phyloP scores from a whole-genome alignment of 106 monocot genomes.

The Dioscorea dumetorum region DNA sequence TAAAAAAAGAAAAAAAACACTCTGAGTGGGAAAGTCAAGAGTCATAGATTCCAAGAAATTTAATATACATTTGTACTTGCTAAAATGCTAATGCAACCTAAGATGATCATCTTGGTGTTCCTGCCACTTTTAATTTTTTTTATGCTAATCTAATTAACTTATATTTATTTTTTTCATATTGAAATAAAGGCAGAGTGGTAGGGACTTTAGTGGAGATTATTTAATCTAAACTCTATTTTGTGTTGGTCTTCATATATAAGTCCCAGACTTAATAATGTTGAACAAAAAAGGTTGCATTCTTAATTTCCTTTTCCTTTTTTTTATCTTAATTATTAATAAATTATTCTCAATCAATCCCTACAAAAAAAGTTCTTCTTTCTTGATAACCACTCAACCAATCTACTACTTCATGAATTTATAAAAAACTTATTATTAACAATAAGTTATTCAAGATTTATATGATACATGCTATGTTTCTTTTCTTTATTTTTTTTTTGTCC shows the following conservation, averaged over 20 bases:
- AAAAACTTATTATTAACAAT: too few relatives aligned
- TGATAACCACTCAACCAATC: too few relatives aligned
- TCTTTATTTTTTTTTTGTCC: neutral
- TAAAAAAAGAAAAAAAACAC: too few relatives aligned
- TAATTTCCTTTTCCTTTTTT: too few relatives aligned
- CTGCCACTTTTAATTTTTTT: neutral
- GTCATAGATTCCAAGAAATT: constrained; percentile 35
- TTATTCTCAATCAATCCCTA: too few relatives aligned
- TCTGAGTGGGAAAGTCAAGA: constrained; percentile 61
- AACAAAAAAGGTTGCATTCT: neutral
- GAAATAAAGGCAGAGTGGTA: constrained; percentile 1
- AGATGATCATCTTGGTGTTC: constrained; percentile 5
- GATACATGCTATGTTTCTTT: too few relatives aligned
- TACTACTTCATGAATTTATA: too few relatives aligned
- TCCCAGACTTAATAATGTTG: neutral
- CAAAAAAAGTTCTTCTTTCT: too few relatives aligned
- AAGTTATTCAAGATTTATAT: neutral
- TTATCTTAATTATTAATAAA: too few relatives aligned
- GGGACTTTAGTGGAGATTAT: neutral
- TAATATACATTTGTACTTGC: neutral
- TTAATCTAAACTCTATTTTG: neutral
- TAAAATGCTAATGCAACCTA: neutral
- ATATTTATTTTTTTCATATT: neutral
- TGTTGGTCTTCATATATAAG: neutral
- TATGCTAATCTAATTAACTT: neutral